Percentiles rank a stretch among this genome's conserved stretches.
Conservation (phyloP, 129 eudicot genomes). For the Flaveria sonorensis region DNA sequence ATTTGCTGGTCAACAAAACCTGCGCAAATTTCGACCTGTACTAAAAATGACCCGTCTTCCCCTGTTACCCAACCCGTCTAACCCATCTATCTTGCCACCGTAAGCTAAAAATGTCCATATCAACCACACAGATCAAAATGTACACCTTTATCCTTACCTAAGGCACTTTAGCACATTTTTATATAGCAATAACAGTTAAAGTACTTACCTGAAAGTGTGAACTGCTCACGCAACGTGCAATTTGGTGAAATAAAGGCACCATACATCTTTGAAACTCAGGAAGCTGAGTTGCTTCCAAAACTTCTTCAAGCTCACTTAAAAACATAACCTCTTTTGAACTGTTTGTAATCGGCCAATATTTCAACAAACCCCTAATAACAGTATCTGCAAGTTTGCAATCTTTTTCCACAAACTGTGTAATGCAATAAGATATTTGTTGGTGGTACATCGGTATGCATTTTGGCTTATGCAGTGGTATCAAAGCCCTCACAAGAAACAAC, state of each 20-base stretch:
- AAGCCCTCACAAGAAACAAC: conserved; percentile 63
- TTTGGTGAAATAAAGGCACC: conserved; percentile 72
- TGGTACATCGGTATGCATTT: conserved; percentile 70
- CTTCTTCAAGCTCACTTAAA: conserved; percentile 76
- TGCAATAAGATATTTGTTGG: conserved; percentile 75
- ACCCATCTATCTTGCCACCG: not conserved
- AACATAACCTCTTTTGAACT: conserved; percentile 74
- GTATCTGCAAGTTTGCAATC: conserved; percentile 78
- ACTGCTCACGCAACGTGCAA: conserved; percentile 65
- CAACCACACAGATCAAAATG: conserved; percentile 7
- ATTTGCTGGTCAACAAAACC: not conserved
- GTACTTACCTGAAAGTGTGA: conserved; percentile 70
- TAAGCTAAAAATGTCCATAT: not conserved
- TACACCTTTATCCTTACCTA: not conserved
- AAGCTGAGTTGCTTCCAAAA: conserved; percentile 70
- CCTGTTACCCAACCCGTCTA: not conserved
- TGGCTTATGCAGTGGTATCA: conserved; percentile 75
- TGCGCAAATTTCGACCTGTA: not conserved
- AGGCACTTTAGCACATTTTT: conserved; percentile 6
- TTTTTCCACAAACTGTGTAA: conserved; percentile 77
- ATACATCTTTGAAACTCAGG: conserved; percentile 80
- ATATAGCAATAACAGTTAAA: not conserved
- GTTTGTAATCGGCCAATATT: conserved; percentile 79
- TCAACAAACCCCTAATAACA: conserved; percentile 71
- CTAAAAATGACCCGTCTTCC: not conserved